Evolutionary conservation across 305 asterid species (phyloP).

Genomic region (Petunia hybrid): DNA sequence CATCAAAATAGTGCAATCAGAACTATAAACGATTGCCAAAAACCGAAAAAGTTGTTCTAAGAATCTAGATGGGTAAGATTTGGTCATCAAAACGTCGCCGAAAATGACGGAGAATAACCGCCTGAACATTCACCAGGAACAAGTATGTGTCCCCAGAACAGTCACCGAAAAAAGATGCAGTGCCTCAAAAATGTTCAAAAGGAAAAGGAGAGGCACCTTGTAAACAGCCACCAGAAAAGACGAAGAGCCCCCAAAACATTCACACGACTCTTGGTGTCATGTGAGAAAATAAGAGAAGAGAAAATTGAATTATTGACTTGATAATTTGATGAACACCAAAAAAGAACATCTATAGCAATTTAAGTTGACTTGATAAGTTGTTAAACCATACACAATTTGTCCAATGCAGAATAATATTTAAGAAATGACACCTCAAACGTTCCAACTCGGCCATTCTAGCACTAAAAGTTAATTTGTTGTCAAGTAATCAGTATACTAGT

Average conservation of each 20-base stretch:
- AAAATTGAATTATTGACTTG: not conserved
- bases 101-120: not conserved
- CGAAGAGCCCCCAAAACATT: not conserved
- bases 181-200: not conserved
- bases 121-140: not conserved
- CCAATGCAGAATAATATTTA: slow-evolving; percentile 8
- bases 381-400: slow-evolving; percentile 12
- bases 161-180: not conserved
- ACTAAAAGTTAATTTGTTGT: slow-evolving; percentile 2
- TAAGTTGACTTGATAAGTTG: too few species aligned
- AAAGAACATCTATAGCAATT: not conserved
- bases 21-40: not conserved
- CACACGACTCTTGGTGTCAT: not conserved
- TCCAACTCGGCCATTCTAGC: slow-evolving; percentile 18
- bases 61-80: not conserved
- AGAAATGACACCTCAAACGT: not conserved
- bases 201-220: too few species aligned
- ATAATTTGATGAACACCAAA: slow-evolving; percentile 7
- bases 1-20: not conserved
- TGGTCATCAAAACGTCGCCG: not conserved
- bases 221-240: not conserved
- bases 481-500: slow-evolving; percentile 3
- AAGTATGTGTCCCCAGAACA: not conserved
- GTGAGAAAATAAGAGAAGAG: not conserved
- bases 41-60: not conserved